These are phyloP conservation scores for Camellia oleifera DNA, from an alignment of 179 eudicot genomes.

Conservation along the genomic window DNA sequence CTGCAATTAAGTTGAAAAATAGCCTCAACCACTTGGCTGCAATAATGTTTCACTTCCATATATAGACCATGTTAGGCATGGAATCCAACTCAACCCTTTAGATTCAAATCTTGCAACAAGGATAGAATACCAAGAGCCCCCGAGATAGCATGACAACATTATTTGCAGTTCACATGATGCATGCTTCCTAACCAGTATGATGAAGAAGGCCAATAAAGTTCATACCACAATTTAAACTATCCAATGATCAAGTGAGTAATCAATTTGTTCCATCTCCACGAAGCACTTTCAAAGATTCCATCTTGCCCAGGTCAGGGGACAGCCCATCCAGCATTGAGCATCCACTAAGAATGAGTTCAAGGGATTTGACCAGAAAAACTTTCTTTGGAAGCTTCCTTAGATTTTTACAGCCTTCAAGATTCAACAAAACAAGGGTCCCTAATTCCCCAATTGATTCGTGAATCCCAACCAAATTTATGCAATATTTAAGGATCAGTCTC, in stretches of 20 bases:
- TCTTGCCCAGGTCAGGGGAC: background rate
- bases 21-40: no score
- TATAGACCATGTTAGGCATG: no score
- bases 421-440: background rate
- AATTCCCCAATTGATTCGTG: slow-evolving; percentile 15
- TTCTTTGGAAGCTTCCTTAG: slow-evolving; percentile 8
- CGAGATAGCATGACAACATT: background rate
- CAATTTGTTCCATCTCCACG: background rate
- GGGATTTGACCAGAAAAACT: slow-evolving; percentile 5
- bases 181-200: background rate
- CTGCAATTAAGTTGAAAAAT: no score
- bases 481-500: slow-evolving; percentile 12
- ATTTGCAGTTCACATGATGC: background rate
- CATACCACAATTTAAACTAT: background rate
- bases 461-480: slow-evolving; percentile 11
- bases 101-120: background rate
- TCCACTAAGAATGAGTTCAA: background rate
- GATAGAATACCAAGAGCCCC: background rate
- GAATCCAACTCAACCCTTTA: background rate
- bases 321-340: background rate
- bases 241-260: background rate
- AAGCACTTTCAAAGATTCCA: slow-evolving; percentile 3
- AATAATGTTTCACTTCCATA: no score
- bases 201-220: background rate
- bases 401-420: slow-evolving; percentile 12